Conservation (phyloP, 129 eudicot genomes). For the Pseudognaphalium luteoalbum region DNA sequence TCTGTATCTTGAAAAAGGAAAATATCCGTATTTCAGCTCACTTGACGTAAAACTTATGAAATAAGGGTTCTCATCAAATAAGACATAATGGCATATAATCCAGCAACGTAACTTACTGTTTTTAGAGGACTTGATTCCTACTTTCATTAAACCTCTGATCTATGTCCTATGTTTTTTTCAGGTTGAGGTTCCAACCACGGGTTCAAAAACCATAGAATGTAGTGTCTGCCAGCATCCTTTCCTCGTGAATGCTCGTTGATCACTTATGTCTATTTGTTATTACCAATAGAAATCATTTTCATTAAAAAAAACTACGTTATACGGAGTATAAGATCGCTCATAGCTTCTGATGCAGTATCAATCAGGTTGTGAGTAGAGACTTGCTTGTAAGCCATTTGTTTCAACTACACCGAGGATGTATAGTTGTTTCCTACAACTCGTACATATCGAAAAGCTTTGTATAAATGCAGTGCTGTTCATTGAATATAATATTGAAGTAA, state of each 20-base stretch:
- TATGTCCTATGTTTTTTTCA: conserved; percentile 23
- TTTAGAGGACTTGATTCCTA: background rate
- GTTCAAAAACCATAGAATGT: conserved; percentile 83
- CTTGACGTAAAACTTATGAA: background rate
- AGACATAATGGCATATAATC: background rate
- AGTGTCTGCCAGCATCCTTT: conserved; percentile 83
- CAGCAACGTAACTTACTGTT: background rate
- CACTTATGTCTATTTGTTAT: conserved; percentile 5
- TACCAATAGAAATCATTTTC: background rate
- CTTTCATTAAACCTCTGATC: background rate
- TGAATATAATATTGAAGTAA: background rate
- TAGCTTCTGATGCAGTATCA: background rate
- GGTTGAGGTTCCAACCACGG: conserved; percentile 72
- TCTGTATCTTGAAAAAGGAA: background rate
- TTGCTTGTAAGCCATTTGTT: conserved; percentile 12
- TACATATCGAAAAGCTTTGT: conserved; percentile 1
- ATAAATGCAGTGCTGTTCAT: background rate
- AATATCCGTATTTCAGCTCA: background rate
- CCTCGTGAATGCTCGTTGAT: conserved; percentile 58
- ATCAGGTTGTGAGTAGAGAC: conserved; percentile 4
- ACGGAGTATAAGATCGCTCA: background rate
- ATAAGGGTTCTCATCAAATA: background rate
- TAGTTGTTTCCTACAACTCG: conserved; percentile 11
- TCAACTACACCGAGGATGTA: background rate
- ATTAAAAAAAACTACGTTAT: background rate